Conservation (phyloP, 345 rosid genomes). For the Bruguiera parviflora region DNA sequence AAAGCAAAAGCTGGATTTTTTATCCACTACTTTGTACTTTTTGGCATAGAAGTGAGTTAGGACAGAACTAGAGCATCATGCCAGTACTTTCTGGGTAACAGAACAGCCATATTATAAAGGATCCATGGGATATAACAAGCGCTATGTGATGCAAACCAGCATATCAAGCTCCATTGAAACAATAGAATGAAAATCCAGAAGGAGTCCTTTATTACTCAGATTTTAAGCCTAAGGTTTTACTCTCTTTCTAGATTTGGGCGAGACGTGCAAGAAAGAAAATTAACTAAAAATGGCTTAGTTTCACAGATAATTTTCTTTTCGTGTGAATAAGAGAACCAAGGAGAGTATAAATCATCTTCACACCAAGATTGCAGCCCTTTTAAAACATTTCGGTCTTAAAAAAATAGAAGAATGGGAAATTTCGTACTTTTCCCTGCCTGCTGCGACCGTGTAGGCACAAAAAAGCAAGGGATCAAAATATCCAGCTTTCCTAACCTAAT, state of each 20-base stretch:
- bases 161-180: slow-evolving; percentile 1
- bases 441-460: too few species aligned
- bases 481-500: not conserved
- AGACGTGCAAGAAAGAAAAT: not conserved
- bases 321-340: slow-evolving; percentile 3
- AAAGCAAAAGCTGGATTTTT: not conserved
- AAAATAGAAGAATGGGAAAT: too few species aligned
- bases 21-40: not conserved
- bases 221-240: not conserved
- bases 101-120: not conserved
- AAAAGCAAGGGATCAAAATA: too few species aligned
- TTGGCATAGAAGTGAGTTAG: not conserved
- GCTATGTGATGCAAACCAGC: slow-evolving; percentile 6
- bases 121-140: slow-evolving; percentile 4
- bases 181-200: not conserved
- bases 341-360: not conserved
- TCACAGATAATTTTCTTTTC: not conserved
- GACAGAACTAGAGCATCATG: not conserved
- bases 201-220: not conserved
- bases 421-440: too few species aligned
- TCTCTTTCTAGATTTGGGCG: not conserved
- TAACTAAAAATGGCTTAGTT: not conserved
- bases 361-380: too few species aligned
- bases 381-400: too few species aligned
- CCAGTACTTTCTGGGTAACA: not conserved